These are phyloP conservation scores for Drosera capensis DNA, from an alignment of 148 eudicot genomes.

Conservation along the genomic window DNA sequence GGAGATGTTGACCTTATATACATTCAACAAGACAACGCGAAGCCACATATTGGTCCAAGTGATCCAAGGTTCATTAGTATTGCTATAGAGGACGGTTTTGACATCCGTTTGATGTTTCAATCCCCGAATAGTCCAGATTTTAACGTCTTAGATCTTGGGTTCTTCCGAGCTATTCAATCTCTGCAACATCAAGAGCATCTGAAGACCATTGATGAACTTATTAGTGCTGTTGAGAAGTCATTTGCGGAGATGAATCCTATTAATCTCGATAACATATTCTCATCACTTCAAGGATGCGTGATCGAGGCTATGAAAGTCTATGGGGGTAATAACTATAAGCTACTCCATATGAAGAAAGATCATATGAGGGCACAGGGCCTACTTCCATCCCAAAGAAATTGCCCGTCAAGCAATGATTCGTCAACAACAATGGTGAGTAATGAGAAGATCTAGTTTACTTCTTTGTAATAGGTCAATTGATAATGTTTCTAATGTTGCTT, in stretches of 20 bases:
- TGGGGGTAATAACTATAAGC: conserved; percentile 3
- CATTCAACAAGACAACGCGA: neutral
- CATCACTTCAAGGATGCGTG: conserved; percentile 9
- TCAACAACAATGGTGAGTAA: no score
- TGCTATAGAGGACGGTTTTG: neutral
- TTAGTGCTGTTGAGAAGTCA: conserved; percentile 3
- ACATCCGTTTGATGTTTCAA: neutral
- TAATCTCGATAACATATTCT: neutral
- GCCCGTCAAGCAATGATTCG: no score
- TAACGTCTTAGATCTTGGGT: conserved; percentile 10
- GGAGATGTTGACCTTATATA: neutral
- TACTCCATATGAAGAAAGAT: conserved; percentile 4
- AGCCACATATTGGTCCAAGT: neutral
- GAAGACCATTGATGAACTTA: conserved; percentile 3
- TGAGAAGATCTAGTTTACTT: no score
- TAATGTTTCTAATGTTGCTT: no score
- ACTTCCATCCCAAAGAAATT: neutral
- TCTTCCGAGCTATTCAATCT: conserved; percentile 12
- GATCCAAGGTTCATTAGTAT: conserved; percentile 5
- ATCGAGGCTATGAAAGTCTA: neutral
- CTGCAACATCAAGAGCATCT: conserved; percentile 7
- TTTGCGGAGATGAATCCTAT: neutral
- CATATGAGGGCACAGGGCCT: neutral
- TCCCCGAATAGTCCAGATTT: neutral
- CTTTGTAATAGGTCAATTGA: no score